phyloP scores from a whole-genome alignment of 2,329 filamentous ascomycete genomes.

The Neobulgaria alba region DNA sequence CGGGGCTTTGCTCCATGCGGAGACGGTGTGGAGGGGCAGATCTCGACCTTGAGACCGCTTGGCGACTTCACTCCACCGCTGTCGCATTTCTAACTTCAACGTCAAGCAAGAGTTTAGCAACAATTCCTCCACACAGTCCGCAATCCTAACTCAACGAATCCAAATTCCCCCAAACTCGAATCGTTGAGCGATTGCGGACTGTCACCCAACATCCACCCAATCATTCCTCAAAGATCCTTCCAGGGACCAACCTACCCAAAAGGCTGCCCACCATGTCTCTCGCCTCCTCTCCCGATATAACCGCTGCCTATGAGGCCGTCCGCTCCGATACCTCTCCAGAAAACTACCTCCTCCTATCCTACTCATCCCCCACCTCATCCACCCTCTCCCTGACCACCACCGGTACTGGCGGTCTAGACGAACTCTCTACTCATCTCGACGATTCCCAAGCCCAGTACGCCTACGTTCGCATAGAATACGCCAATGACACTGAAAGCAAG shows the following conservation, averaged over 20 bases:
- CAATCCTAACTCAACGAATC: slow-evolving; percentile 2
- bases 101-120: not conserved
- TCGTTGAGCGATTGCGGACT: not conserved
- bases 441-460: slow-evolving; percentile 26
- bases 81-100: not conserved
- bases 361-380: slow-evolving; percentile 47
- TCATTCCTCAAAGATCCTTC: not conserved
- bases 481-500: slow-evolving; percentile 61
- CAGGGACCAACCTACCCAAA: not conserved
- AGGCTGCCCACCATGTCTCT: slow-evolving; percentile 46
- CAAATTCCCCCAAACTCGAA: slow-evolving; percentile 25
- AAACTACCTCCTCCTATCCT: slow-evolving; percentile 61
- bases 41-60: not conserved
- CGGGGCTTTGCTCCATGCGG: not conserved
- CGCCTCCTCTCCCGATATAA: slow-evolving; percentile 49
- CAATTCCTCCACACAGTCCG: slow-evolving; percentile 1
- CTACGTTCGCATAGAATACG: slow-evolving; percentile 53
- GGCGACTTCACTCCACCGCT: not conserved
- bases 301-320: slow-evolving; percentile 57
- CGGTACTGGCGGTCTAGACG: slow-evolving; percentile 50
- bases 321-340: slow-evolving; percentile 56
- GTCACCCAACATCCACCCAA: not conserved
- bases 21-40: not conserved
- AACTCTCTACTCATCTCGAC: slow-evolving; percentile 49
- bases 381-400: slow-evolving; percentile 47